These are phyloP conservation scores for Coniochaeta sp. DNA, from an alignment of 2,329 filamentous ascomycete species.

Conservation along the genomic window DNA sequence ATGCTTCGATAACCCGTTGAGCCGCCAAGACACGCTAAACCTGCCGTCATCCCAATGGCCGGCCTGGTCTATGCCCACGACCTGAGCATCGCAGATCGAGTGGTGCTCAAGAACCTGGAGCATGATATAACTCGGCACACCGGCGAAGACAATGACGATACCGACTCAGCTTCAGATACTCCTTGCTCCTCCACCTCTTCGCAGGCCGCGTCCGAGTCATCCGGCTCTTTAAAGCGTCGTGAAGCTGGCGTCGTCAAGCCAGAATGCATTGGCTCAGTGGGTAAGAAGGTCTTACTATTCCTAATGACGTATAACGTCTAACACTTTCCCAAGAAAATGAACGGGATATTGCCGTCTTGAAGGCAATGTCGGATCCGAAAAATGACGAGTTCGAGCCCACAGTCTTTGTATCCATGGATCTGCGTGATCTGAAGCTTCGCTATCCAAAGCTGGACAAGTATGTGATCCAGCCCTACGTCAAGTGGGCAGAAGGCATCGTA, in stretches of 20 bases:
- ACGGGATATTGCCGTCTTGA: conserved; percentile 23
- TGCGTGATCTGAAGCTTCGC: conserved; percentile 32
- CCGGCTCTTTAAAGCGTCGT: not conserved
- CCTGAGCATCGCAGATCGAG: not conserved
- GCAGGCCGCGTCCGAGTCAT: not conserved
- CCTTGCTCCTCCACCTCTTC: not conserved
- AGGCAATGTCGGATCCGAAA: conserved; percentile 32
- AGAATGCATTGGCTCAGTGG: not conserved
- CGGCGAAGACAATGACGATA: not conserved
- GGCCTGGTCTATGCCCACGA: not conserved
- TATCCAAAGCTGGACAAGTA: conserved; percentile 21
- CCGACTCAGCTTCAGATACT: not conserved
- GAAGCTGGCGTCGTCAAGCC: not conserved
- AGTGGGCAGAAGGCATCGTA: conserved; percentile 46
- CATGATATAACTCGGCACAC: not conserved
- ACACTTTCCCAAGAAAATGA: not conserved
- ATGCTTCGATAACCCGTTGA: not conserved
- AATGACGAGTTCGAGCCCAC: conserved; percentile 36
- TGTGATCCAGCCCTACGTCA: conserved; percentile 53
- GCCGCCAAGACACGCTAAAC: not conserved
- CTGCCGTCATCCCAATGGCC: not conserved
- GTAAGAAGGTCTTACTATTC: not conserved
- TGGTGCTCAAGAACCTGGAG: conserved; percentile 1
- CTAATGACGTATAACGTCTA: not conserved
- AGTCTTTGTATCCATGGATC: conserved; percentile 34